phyloP scores from a whole-genome alignment of 805 yeast genomes.

The Tetrapisispora arboricola region DNA sequence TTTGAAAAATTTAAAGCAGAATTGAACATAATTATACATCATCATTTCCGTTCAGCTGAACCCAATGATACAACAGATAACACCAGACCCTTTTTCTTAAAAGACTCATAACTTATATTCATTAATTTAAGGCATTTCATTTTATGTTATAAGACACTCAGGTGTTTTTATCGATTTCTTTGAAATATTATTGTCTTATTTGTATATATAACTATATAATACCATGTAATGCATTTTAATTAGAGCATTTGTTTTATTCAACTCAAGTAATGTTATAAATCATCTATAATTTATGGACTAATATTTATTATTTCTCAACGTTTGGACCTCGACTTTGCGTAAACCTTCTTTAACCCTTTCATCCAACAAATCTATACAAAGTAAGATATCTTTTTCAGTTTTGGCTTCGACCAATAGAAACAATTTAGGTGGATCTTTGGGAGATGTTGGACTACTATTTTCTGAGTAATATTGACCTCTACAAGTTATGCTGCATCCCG shows the following conservation, averaged over 20 bases:
- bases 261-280: too few relatives aligned
- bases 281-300: slow-evolving; percentile 7
- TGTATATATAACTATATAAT: not conserved
- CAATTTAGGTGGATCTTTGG: slow-evolving; percentile 59
- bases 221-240: not conserved
- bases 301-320: slow-evolving; percentile 40
- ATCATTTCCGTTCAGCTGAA: too few relatives aligned
- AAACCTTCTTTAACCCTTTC: slow-evolving; percentile 48
- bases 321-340: slow-evolving; percentile 38
- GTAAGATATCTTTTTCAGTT: slow-evolving; percentile 44
- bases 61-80: too few relatives aligned
- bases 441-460: slow-evolving; percentile 43
- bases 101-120: not conserved
- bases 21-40: too few relatives aligned
- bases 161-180: too few relatives aligned
- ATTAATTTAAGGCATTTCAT: too few relatives aligned
- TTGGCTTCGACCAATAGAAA: slow-evolving; percentile 71
- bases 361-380: slow-evolving; percentile 50
- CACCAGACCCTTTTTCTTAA: not conserved
- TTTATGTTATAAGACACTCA: too few relatives aligned
- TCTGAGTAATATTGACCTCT: slow-evolving; percentile 69
- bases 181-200: not conserved
- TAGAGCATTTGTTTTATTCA: too few relatives aligned
- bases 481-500: slow-evolving; percentile 68
- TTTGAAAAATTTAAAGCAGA: slow-evolving; percentile 21